Evolutionary conservation across 2,329 filamentous ascomycete genomes (phyloP), one percentile per base, ranked within the genome.

Genomic region (Ophiosphaerella korrae): DNA sequence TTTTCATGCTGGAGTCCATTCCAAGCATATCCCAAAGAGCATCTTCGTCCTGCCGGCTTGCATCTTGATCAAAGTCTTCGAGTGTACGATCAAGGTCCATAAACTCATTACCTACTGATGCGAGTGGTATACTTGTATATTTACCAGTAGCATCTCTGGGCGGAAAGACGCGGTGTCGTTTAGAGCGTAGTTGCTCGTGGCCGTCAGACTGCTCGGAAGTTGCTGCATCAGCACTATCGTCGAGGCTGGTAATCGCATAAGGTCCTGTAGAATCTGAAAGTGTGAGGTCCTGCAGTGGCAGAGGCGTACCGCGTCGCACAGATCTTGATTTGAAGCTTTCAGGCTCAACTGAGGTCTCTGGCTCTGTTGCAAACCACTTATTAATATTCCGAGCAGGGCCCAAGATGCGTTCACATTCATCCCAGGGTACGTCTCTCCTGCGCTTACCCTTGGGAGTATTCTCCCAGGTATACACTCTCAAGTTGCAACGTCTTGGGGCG

Each of bases 401-500:
- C 38, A 73, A 26, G 3, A 58, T 52, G 24, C 50, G 67, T 61
- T 62, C 80, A 53, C 55, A 73, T 66, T 57, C 67, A 51, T 63
- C 78, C 78, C 35, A 80, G 61, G 58, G 78, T 70, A 55, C 77
- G 66, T 56, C 79, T 74, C 40, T 66, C 61, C 51, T 78, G 58
- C 12, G 34, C 23, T 47, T 60, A 7, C 45, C 43, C 5, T 31
- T 16, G 13, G 38, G 7, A 3, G 33, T 29, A n/a, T 34, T 40
- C n/a, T 54, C 56, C 8, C 42, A 46, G 8, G 50, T 49, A 39
- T 77, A 75, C 2, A 88, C 80, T 12, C 77, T 65, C 4, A 88
- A 60, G 7, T 75, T 73, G 58, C 79, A 82, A 52, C 83, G 78
- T 51, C 81, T 76, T 1, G 84, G 76, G 6, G 79, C 72, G 2